Base-by-base conservation (phyloP, 164 flowering plant species). In the Kingdonia uniflora region DNA sequence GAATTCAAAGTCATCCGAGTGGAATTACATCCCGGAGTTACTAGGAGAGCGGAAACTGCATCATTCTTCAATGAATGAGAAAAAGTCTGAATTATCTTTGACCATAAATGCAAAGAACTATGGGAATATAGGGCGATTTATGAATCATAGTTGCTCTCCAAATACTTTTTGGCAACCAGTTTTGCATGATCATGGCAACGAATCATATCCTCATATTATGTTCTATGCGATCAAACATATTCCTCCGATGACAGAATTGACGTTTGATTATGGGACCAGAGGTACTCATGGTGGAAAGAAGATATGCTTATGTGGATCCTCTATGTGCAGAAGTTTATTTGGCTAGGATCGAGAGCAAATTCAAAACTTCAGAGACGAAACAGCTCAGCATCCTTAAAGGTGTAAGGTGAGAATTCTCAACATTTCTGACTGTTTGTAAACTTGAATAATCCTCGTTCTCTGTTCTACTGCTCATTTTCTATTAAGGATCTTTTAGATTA, bases 81-180 rank as follows among this genome's bases (percentile, higher is more conserved):
- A 58, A 24, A 59, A 55, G 5, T 42, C 56, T 14, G 75, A 75
- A 8, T 60, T 56, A 51, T 71, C 83, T 7, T 44, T 79, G 11
- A 29, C 64, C 22, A 74, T 82, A 7, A 76, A 60, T 62, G 81
- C 87, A 14, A 77, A 77, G 42, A 62, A 65, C 24, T 42, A n/a
- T 17, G 90, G 95, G 22, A 85, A 85, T 65, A 76, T 85, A 8
- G 77, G 84, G 49, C 87, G 95, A 2, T 85, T 82, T 52, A 85
- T 85, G 77, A 85, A 82, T 59, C 90, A 82, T 51, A 80, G 95
- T 55, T 85, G 90, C 61, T 73, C 77, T 7, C 87, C 95, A 0
- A 83, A 76, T 63, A 77, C 78, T 13, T 72, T 76, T 56, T 81
- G 87, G 87, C 85, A 74, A 56, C 84, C 82, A 10, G 76, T 86